Conservation (phyloP, 371 early-diverging fungal species). For the Saksenaea oblongispora region DNA sequence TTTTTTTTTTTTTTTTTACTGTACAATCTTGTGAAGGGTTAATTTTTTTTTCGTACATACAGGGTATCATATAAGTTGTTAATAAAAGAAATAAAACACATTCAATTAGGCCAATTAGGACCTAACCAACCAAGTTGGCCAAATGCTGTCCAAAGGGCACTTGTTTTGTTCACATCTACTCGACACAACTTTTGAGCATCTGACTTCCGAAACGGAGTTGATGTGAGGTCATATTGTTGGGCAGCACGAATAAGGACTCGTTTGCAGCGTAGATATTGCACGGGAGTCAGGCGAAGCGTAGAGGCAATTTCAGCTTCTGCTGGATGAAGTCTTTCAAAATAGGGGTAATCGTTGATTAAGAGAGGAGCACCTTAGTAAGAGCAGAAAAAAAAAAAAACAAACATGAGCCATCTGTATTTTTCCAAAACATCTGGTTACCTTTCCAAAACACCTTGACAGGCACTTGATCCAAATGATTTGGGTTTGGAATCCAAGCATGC, state of each 20-base stretch:
- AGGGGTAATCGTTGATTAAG: slow-evolving; percentile 34
- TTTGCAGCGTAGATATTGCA: slow-evolving; percentile 64
- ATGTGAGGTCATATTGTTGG: slow-evolving; percentile 29
- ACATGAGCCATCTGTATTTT: background rate
- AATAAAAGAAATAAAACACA: background rate
- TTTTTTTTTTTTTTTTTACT: slow-evolving; percentile 4
- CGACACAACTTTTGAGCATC: slow-evolving; percentile 74
- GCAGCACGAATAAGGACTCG: slow-evolving; percentile 59
- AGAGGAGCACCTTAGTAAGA: slow-evolving; percentile 38
- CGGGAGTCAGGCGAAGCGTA: slow-evolving; percentile 61
- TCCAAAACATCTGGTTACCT: slow-evolving; percentile 11
- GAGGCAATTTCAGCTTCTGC: slow-evolving; percentile 61
- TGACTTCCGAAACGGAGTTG: slow-evolving; percentile 59
- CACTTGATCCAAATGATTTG: slow-evolving; percentile 15
- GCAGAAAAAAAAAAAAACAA: slow-evolving; percentile 1
- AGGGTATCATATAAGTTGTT: background rate
- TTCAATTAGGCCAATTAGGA: slow-evolving; percentile 20
- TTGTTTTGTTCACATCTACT: slow-evolving; percentile 77
- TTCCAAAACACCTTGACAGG: slow-evolving; percentile 25
- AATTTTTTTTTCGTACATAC: background rate
- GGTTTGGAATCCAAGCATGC: slow-evolving; percentile 14
- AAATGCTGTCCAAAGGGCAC: slow-evolving; percentile 67
- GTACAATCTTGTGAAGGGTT: slow-evolving; percentile 3
- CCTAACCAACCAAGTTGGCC: slow-evolving; percentile 58
- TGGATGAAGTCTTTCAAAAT: slow-evolving; percentile 47